phyloP scores from a whole-genome alignment of 2,329 filamentous ascomycete genomes.

The Exophiala oligosperma region DNA sequence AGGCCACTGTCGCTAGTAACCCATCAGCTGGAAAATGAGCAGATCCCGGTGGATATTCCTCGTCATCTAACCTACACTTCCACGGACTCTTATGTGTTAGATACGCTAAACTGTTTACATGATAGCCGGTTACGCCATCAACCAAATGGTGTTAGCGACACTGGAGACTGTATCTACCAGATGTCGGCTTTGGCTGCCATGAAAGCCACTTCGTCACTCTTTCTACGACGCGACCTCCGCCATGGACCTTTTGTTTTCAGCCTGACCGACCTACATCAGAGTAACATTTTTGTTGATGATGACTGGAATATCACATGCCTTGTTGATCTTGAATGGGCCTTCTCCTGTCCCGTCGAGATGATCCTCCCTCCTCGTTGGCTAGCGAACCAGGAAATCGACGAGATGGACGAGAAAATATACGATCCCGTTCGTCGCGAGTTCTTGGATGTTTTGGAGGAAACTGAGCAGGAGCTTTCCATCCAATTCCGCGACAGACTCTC shows the following conservation, averaged over 20 bases:
- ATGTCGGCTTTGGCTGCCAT: slow-evolving; percentile 32
- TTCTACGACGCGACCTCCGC: slow-evolving; percentile 33
- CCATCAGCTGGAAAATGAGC: slow-evolving; percentile 32
- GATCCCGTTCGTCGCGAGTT: slow-evolving; percentile 12
- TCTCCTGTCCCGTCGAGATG: slow-evolving; percentile 31
- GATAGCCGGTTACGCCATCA: slow-evolving; percentile 32
- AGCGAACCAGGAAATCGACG: slow-evolving; percentile 20
- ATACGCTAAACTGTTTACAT: slow-evolving; percentile 29
- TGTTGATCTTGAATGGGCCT: slow-evolving; percentile 33
- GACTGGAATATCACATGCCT: slow-evolving; percentile 33
- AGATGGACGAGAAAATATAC: slow-evolving; percentile 17
- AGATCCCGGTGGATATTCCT: slow-evolving; percentile 31
- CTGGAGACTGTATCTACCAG: slow-evolving; percentile 19
- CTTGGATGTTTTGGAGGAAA: slow-evolving; percentile 6
- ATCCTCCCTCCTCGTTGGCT: slow-evolving; percentile 30
- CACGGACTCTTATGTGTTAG: slow-evolving; percentile 31
- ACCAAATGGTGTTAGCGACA: slow-evolving; percentile 29
- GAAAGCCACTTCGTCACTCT: slow-evolving; percentile 33
- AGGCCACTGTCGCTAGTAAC: slow-evolving; percentile 30
- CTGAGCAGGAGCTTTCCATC: slow-evolving; percentile 13
- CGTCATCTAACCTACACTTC: slow-evolving; percentile 30
- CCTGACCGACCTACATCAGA: slow-evolving; percentile 43
- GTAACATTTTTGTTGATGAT: slow-evolving; percentile 35
- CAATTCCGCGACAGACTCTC: slow-evolving; percentile 7
- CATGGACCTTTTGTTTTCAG: slow-evolving; percentile 38